A percentile compares a stretch with the other conserved stretches of the same genome.
Evolutionary conservation across 257 asterid genomes (phyloP).

Genomic region (Ballota nigra): DNA sequence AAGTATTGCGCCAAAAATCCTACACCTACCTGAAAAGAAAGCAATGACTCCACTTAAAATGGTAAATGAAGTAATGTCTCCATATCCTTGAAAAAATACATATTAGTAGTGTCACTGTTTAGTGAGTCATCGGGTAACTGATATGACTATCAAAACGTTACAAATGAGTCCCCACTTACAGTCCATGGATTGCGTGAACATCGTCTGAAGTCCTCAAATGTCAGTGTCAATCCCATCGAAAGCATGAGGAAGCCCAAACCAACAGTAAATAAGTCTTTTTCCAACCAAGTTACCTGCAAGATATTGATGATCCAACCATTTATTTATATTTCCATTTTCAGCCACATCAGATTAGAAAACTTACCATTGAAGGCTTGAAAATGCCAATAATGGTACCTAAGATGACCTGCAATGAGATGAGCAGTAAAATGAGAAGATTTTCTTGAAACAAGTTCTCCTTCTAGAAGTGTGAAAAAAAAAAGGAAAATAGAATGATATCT

Average conservation of each 20-base stretch:
- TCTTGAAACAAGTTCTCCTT: background rate
- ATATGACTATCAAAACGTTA: background rate
- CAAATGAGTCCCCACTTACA: conserved; percentile 48
- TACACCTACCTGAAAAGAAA: conserved; percentile 74
- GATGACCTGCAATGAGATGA: conserved; percentile 65
- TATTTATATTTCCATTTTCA: conserved; percentile 22
- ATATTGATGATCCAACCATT: conserved; percentile 17
- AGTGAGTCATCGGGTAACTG: no score
- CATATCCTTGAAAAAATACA: conserved; percentile 3
- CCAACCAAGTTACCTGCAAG: conserved; percentile 89
- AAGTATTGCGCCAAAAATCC: conserved; percentile 91
- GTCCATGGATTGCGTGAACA: conserved; percentile 98
- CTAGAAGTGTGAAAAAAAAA: conserved; percentile 6
- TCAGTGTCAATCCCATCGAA: conserved; percentile 94
- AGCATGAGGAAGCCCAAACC: conserved; percentile 99
- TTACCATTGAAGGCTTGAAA: conserved; percentile 83
- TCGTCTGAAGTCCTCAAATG: conserved; percentile 85
- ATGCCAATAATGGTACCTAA: conserved; percentile 91
- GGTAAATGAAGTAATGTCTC: conserved; percentile 20
- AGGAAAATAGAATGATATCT: conserved; percentile 10
- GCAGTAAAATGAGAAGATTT: conserved; percentile 14
- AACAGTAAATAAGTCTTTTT: conserved; percentile 83
- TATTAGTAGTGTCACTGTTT: no score
- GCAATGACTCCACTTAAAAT: conserved; percentile 6
- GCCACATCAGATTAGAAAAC: conserved; percentile 25